A percentile compares a stretch with the other conserved stretches of the same genome.
These are phyloP conservation scores for Calonectria montana DNA, from an alignment of 2,329 filamentous ascomycete genomes.

Conservation along the genomic window DNA sequence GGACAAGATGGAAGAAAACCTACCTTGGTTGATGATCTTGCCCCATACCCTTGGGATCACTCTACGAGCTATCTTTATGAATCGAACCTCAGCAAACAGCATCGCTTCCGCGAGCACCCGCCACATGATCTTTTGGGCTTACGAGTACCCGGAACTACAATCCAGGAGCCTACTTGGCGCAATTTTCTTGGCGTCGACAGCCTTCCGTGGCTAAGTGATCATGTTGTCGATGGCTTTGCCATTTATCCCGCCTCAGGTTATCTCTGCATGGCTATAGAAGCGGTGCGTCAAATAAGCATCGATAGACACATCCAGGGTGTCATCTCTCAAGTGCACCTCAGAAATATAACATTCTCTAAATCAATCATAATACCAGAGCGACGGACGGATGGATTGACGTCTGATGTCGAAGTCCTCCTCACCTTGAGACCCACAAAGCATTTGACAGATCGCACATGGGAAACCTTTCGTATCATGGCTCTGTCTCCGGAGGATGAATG, in stretches of 20 bases:
- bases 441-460: conserved; percentile 23
- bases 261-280: conserved; percentile 46
- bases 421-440: conserved; percentile 16
- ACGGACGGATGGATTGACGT: conserved; percentile 20
- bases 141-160: conserved; percentile 21
- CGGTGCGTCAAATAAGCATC: conserved; percentile 22
- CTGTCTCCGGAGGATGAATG: conserved; percentile 20
- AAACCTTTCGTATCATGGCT: conserved; percentile 25
- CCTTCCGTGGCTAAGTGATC: conserved; percentile 56
- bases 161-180: conserved; percentile 31
- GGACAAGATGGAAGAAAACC: background rate
- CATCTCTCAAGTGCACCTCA: conserved; percentile 24
- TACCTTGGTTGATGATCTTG: conserved; percentile 42
- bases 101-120: conserved; percentile 47
- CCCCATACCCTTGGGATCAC: conserved; percentile 54
- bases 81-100: conserved; percentile 45
- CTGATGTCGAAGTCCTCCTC: conserved; percentile 27
- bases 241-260: conserved; percentile 54
- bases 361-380: conserved; percentile 28
- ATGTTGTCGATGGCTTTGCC: conserved; percentile 55
- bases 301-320: conserved; percentile 18
- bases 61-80: conserved; percentile 48
- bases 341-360: conserved; percentile 24
- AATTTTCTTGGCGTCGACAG: conserved; percentile 37
- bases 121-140: conserved; percentile 52